phyloP scores from a whole-genome alignment of 129 eudicot species.

The Artemisia argyi region DNA sequence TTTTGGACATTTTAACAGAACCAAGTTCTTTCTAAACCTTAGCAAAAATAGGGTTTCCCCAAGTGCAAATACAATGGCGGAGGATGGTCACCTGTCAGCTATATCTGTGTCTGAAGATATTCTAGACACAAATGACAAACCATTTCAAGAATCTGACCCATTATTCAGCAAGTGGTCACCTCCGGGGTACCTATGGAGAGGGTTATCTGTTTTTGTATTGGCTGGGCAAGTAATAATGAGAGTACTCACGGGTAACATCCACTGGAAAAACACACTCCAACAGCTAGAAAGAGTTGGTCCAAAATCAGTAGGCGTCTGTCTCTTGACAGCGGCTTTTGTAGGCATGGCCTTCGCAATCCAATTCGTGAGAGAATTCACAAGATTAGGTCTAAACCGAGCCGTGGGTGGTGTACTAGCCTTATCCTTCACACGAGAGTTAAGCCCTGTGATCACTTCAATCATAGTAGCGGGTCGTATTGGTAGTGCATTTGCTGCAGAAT shows the following conservation, averaged over 20 bases:
- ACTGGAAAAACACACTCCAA: constrained; percentile 93
- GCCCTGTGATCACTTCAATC: constrained; percentile 90
- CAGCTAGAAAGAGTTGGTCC: constrained; percentile 93
- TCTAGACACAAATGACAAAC: constrained; percentile 23
- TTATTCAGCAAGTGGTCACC: constrained; percentile 82
- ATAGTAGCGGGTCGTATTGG: constrained; percentile 80
- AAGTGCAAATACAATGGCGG: too few relatives aligned
- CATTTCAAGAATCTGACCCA: constrained; percentile 31
- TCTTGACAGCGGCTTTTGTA: constrained; percentile 79
- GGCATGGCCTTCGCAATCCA: constrained; percentile 97
- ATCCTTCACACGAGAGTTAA: constrained; percentile 77
- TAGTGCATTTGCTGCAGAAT: constrained; percentile 64
- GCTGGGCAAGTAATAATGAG: constrained; percentile 80
- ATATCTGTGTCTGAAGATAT: constrained; percentile 42
- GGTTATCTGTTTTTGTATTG: constrained; percentile 59
- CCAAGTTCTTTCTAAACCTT: too few relatives aligned
- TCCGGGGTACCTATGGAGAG: constrained; percentile 78
- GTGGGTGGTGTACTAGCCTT: constrained; percentile 93
- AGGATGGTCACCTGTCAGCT: constrained; percentile 58
- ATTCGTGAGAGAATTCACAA: constrained; percentile 82
- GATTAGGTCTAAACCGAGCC: constrained; percentile 81
- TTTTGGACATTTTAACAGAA: too few relatives aligned
- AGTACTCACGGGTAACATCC: constrained; percentile 68
- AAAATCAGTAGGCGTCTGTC: constrained; percentile 90
- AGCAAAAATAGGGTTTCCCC: too few relatives aligned